Conservation (phyloP, 768 basidiomycete species). For the Cantharellus anzutake region DNA sequence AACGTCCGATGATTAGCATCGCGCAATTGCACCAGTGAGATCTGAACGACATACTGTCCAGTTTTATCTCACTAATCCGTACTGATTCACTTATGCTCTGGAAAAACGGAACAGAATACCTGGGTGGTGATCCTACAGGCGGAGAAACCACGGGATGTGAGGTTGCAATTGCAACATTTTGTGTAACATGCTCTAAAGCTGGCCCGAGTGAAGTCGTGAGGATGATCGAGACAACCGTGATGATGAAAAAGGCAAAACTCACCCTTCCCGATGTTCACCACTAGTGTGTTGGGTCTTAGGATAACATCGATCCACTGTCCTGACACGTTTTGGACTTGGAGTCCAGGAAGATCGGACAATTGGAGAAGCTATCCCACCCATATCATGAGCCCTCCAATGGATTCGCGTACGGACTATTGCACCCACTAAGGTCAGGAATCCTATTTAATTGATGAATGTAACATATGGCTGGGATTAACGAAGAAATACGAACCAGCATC, state of each 20-base stretch:
- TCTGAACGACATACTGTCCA: conserved; percentile 23
- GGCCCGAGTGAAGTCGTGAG: not conserved
- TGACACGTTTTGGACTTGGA: conserved; percentile 66
- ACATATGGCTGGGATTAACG: no score
- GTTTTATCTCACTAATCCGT: conserved; percentile 24
- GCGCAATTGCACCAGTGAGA: conserved; percentile 13
- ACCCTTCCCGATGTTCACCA: conserved; percentile 71
- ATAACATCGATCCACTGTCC: conserved; percentile 72
- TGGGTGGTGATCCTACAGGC: conserved; percentile 29
- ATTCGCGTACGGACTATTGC: no score
- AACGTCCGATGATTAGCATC: no score
- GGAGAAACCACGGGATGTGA: conserved; percentile 68
- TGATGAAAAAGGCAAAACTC: not conserved
- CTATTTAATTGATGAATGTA: no score
- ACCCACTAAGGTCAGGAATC: conserved; percentile 12
- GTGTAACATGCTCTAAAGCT: conserved; percentile 66
- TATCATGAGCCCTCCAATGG: no score
- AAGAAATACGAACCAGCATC: conserved; percentile 28
- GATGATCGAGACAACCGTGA: not conserved
- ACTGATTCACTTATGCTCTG: conserved; percentile 51
- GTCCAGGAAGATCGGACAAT: conserved; percentile 52
- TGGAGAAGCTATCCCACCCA: conserved; percentile 39
- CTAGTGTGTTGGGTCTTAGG: conserved; percentile 61
- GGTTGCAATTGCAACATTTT: conserved; percentile 58
- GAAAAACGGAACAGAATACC: conserved; percentile 77